A percentile compares a stretch with the other conserved stretches of the same genome.
These are phyloP conservation scores for Penicillium griseofulvum DNA, from an alignment of 2,329 filamentous ascomycete species.

Conservation along the genomic window DNA sequence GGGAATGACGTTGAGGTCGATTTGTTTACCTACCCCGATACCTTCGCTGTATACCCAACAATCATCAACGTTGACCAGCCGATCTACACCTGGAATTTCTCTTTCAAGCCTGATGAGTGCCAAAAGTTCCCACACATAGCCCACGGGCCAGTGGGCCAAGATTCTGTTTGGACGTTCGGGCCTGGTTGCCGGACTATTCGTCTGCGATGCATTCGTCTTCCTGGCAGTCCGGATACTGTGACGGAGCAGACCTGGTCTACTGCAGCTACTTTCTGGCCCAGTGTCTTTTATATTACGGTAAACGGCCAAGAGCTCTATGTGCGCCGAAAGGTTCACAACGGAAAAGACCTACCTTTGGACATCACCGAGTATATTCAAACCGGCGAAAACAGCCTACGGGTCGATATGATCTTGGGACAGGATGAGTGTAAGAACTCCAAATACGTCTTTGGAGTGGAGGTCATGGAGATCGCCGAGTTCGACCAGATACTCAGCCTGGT, in stretches of 20 bases:
- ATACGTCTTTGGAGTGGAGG: conserved; percentile 70
- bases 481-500: conserved; percentile 40
- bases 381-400: conserved; percentile 62
- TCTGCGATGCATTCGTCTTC: conserved; percentile 62
- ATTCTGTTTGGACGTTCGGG: conserved; percentile 35
- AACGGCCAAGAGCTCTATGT: conserved; percentile 60
- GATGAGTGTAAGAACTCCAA: conserved; percentile 32
- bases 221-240: conserved; percentile 15
- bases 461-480: conserved; percentile 56
- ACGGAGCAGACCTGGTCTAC: conserved; percentile 57
- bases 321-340: conserved; percentile 68
- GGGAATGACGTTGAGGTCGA: conserved; percentile 24
- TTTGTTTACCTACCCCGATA: conserved; percentile 38
- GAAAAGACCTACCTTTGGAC: conserved; percentile 73
- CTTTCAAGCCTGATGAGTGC: conserved; percentile 30
- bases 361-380: conserved; percentile 59
- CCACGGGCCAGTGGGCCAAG: conserved; percentile 19
- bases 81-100: conserved; percentile 37
- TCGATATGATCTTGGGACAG: conserved; percentile 48
- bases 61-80: conserved; percentile 26
- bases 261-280: conserved; percentile 68
- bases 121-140: conserved; percentile 33
- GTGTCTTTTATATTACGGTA: conserved; percentile 64
- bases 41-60: conserved; percentile 32
- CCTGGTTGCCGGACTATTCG: conserved; percentile 63